Evolutionary conservation across 108 stramenopile genomes (phyloP).

Genomic region (Cyclotella kingstonii): DNA sequence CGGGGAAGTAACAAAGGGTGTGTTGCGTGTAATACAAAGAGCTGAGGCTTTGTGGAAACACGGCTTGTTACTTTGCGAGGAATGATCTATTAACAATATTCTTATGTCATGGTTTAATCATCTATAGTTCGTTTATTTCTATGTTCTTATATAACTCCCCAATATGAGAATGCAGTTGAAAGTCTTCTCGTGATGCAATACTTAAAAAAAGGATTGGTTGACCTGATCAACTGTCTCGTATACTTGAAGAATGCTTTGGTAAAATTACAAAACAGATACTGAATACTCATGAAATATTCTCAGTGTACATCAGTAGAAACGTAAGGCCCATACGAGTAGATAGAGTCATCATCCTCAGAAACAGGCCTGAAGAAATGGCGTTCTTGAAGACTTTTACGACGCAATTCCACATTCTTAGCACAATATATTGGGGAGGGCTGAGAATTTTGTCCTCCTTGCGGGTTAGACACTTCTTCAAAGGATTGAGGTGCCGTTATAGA

Average conservation of each 20-base stretch:
- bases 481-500: slow-evolving; percentile 3
- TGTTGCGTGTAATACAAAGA: slow-evolving; percentile 26
- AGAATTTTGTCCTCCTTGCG: not conserved
- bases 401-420: slow-evolving; percentile 32
- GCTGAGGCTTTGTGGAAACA: slow-evolving; percentile 29
- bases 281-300: too few species aligned
- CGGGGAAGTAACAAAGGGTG: slow-evolving; percentile 30
- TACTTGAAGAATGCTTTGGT: too few species aligned
- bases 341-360: slow-evolving; percentile 32
- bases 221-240: too few species aligned
- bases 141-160: too few species aligned
- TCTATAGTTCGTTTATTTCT: too few species aligned
- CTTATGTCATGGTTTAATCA: too few species aligned
- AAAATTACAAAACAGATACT: too few species aligned
- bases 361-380: slow-evolving; percentile 32
- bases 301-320: too few species aligned
- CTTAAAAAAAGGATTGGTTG: too few species aligned
- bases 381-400: slow-evolving; percentile 33
- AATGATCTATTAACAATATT: not conserved
- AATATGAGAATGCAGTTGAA: too few species aligned
- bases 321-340: not conserved
- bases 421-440: slow-evolving; percentile 21
- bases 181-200: too few species aligned
- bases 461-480: not conserved
- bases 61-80: slow-evolving; percentile 29